A percentile compares a stretch with the other conserved stretches of the same genome.
Evolutionary conservation across 78 protist genomes (phyloP).

Genomic region (Dictyostelium discoideum): DNA sequence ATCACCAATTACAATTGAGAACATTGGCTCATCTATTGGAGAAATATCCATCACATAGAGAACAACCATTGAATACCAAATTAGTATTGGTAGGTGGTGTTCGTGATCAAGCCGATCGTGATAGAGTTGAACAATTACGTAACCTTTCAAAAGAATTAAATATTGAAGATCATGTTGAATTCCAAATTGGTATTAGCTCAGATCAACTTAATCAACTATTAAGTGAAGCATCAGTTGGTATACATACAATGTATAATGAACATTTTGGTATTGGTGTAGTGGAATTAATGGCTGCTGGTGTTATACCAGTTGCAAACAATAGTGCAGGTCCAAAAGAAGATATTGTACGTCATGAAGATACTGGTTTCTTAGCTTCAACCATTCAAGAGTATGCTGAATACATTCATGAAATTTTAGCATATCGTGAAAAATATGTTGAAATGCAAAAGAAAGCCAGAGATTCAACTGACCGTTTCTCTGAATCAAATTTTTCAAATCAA

Average conservation of each 20-base stretch:
- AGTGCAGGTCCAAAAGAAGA: conserved; percentile 91
- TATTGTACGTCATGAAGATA: conserved; percentile 63
- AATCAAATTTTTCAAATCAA: conserved; percentile 31
- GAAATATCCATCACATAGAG: conserved; percentile 52
- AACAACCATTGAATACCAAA: conserved; percentile 25
- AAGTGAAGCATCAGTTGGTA: conserved; percentile 82
- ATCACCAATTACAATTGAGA: conserved; percentile 88
- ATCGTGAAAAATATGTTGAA: conserved; percentile 37
- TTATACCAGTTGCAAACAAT: conserved; percentile 88
- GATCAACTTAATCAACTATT: conserved; percentile 15
- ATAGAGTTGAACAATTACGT: conserved; percentile 71
- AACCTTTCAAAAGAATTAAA: conserved; percentile 28
- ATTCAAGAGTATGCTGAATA: conserved; percentile 87
- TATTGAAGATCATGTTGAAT: conserved; percentile 21
- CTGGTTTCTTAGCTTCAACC: conserved; percentile 86
- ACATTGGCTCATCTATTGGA: conserved; percentile 63
- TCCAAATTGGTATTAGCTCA: conserved; percentile 43
- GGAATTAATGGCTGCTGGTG: conserved; percentile 93
- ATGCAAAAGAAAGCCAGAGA: conserved; percentile 76
- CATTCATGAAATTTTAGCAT: conserved; percentile 65
- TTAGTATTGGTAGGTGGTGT: conserved; percentile 86
- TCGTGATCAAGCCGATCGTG: conserved; percentile 88
- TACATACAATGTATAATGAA: conserved; percentile 96
- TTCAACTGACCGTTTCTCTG: conserved; percentile 69
- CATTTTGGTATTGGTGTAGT: conserved; percentile 98